Evolutionary conservation across 2,329 filamentous ascomycete species (phyloP).

Genomic region (Cyclaneusma minus): DNA sequence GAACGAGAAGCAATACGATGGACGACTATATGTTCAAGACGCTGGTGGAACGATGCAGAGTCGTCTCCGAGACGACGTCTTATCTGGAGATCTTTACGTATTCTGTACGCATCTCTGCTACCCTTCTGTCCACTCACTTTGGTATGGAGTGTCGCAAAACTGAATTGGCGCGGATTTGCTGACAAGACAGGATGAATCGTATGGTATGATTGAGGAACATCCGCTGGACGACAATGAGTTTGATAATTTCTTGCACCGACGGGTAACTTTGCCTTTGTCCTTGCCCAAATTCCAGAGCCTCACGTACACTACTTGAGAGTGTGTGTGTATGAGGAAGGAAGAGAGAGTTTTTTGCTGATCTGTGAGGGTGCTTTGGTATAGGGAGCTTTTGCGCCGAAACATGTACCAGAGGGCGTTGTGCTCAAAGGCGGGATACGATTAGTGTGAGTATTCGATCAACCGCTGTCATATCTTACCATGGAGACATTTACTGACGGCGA

Average conservation of each 20-base stretch:
- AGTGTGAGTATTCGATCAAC: slow-evolving; percentile 9
- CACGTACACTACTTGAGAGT: too few species aligned
- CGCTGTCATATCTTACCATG: too few species aligned
- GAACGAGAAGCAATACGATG: too few species aligned
- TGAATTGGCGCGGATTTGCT: too few species aligned
- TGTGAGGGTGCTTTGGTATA: slow-evolving; percentile 3
- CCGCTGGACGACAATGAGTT: slow-evolving; percentile 17
- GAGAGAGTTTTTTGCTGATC: background rate
- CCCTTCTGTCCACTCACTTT: background rate
- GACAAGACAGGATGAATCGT: slow-evolving; percentile 11
- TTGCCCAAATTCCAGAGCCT: too few species aligned
- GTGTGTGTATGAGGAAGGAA: background rate
- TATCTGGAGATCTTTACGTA: slow-evolving; percentile 19
- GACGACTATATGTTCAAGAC: slow-evolving; percentile 20
- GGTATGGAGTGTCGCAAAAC: background rate
- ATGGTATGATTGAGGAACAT: slow-evolving; percentile 16
- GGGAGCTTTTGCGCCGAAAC: slow-evolving; percentile 14
- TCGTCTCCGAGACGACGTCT: slow-evolving; percentile 13
- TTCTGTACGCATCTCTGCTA: slow-evolving; percentile 11
- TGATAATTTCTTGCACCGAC: slow-evolving; percentile 17
- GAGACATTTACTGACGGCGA: too few species aligned
- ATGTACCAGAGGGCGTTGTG: slow-evolving; percentile 10
- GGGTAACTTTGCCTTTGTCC: slow-evolving; percentile 7
- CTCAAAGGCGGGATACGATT: slow-evolving; percentile 9
- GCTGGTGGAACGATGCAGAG: slow-evolving; percentile 14